Percentiles rank a stretch among this genome's conserved stretches.
phyloP scores from a whole-genome alignment of 176 grass and related monocot genomes.

The Miscanthus lutarioriparius region DNA sequence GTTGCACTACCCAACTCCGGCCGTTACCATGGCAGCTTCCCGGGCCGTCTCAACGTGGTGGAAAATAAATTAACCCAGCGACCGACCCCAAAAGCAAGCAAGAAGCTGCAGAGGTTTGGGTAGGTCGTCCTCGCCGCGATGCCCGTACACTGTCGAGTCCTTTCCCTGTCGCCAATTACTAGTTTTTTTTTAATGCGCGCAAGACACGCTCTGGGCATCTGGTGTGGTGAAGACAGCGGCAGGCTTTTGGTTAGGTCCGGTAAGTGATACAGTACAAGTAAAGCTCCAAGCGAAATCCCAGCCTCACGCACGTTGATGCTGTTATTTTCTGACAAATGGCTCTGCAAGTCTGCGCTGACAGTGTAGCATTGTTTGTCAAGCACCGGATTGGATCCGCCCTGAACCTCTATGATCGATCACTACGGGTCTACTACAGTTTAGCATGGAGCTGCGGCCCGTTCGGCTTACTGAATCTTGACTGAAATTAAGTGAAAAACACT shows the following conservation, averaged over 20 bases:
- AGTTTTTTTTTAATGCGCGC: not conserved
- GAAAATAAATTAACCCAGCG: not conserved
- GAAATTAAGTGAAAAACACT: too few relatives aligned
- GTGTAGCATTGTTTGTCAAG: not conserved
- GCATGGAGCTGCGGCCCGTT: too few relatives aligned
- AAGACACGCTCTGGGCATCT: not conserved
- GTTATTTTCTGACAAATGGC: slow-evolving; percentile 23
- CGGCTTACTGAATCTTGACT: too few relatives aligned
- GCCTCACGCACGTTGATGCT: not conserved
- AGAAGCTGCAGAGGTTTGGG: slow-evolving; percentile 16
- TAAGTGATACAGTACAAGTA: not conserved
- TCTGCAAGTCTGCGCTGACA: not conserved
- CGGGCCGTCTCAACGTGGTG: not conserved
- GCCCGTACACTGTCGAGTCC: slow-evolving; percentile 29
- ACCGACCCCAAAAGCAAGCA: not conserved
- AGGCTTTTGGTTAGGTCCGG: slow-evolving; percentile 7
- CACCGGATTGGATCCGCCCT: not conserved
- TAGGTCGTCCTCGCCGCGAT: slow-evolving; percentile 32
- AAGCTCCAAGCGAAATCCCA: not conserved
- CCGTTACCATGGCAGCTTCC: not conserved
- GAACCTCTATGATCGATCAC: not conserved
- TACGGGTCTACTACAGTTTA: too few relatives aligned
- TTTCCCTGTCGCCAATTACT: not conserved
- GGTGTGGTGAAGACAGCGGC: not conserved
- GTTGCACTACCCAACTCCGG: not conserved